These are phyloP conservation scores for Ustilago cynodontis DNA, from an alignment of 1,284 basidiomycete species.

Conservation along the genomic window DNA sequence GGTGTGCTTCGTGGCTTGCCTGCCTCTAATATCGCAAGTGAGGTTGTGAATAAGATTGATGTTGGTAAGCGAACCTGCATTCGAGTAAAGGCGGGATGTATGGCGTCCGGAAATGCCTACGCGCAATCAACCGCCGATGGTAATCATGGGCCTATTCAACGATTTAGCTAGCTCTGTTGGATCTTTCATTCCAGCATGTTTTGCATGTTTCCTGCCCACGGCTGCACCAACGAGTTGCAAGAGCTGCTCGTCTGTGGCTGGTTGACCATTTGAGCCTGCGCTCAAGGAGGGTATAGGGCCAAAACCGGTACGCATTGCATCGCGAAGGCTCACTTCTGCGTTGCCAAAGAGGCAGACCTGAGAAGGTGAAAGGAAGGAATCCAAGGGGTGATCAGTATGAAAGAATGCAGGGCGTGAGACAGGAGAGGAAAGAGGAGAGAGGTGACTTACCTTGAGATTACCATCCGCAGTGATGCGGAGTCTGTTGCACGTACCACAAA, in stretches of 20 bases:
- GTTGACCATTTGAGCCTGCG: conserved; percentile 30
- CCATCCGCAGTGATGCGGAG: conserved; percentile 87
- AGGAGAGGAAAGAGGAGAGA: not conserved
- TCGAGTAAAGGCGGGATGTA: not conserved
- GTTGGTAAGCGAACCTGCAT: conserved; percentile 21
- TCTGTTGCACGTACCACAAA: conserved; percentile 86
- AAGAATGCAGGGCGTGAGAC: not conserved
- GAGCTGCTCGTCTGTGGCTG: conserved; percentile 76
- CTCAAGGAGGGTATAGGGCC: conserved; percentile 30
- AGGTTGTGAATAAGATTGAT: not conserved
- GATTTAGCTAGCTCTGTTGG: conserved; percentile 57
- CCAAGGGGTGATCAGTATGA: not conserved
- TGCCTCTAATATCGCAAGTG: not conserved
- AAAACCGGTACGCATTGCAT: conserved; percentile 75
- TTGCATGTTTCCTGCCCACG: conserved; percentile 81
- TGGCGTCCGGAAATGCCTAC: conserved; percentile 1
- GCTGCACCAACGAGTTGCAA: conserved; percentile 77
- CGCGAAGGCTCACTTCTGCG: conserved; percentile 83
- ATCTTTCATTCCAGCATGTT: conserved; percentile 75
- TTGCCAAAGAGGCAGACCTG: conserved; percentile 82
- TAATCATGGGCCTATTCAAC: conserved; percentile 77
- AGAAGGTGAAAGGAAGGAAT: not conserved
- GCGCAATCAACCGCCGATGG: conserved; percentile 77
- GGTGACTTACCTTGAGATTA: conserved; percentile 79
- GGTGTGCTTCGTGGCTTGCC: not conserved